Evolutionary conservation across 2,329 filamentous ascomycete species (phyloP).

Genomic region (Aspergillus novofumigatus): DNA sequence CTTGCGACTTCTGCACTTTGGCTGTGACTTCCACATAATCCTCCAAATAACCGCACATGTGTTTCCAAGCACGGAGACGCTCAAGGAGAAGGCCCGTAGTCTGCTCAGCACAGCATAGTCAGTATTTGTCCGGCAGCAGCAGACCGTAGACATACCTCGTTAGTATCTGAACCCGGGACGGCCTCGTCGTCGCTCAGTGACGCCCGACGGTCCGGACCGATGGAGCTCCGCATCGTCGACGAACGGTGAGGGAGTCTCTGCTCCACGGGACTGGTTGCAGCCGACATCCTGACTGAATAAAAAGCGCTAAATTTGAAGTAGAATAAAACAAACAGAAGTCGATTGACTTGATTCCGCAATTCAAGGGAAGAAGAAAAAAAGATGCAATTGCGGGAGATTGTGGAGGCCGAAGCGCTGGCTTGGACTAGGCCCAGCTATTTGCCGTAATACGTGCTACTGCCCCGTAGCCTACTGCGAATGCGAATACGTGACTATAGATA

Average conservation of each 20-base stretch:
- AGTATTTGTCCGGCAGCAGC: not conserved
- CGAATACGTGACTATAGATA: not conserved
- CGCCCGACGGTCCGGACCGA: conserved; percentile 27
- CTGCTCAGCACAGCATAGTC: conserved; percentile 36
- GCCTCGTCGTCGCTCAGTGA: conserved; percentile 39
- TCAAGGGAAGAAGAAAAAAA: not conserved
- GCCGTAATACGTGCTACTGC: not conserved
- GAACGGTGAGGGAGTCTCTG: conserved; percentile 31
- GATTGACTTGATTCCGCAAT: not conserved
- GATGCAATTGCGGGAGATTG: not conserved
- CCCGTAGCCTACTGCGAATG: not conserved
- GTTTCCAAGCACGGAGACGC: conserved; percentile 91
- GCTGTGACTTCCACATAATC: conserved; percentile 83
- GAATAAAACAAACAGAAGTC: not conserved
- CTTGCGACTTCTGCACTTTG: conserved; percentile 76
- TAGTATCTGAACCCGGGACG: conserved; percentile 40
- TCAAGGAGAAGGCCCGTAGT: conserved; percentile 78
- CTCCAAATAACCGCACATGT: conserved; percentile 85
- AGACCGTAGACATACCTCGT: conserved; percentile 26
- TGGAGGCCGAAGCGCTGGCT: conserved; percentile 9
- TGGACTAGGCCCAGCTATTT: conserved; percentile 5
- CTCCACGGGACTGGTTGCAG: conserved; percentile 25
- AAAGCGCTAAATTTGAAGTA: not conserved
- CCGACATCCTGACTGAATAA: conserved; percentile 21
- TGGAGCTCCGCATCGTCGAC: conserved; percentile 27